Evolutionary conservation across 225 moss, liverwort and hornwort genomes (phyloP).

Genomic region (Bryum argenteum): DNA sequence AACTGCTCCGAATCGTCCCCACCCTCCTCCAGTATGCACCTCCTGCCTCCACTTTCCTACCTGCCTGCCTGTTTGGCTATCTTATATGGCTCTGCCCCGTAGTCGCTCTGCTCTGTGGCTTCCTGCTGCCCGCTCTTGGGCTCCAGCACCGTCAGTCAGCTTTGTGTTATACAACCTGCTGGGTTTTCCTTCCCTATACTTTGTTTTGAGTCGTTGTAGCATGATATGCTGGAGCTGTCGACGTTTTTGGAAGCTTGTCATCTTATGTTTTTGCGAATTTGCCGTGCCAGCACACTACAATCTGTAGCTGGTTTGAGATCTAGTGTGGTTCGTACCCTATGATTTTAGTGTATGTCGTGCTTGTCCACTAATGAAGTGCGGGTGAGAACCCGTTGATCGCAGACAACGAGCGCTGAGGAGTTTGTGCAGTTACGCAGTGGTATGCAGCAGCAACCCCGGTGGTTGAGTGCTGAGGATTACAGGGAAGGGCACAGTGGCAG

Average conservation of each 20-base stretch:
- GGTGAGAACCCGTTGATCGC: slow-evolving; percentile 24
- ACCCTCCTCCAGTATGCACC: slow-evolving; percentile 24
- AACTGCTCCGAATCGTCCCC: slow-evolving; percentile 37
- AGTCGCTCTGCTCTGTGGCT: background rate
- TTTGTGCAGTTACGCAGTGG: slow-evolving; percentile 41
- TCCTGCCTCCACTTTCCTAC: background rate
- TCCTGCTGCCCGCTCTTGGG: background rate
- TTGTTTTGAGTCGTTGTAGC: background rate
- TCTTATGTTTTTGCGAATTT: slow-evolving; percentile 8
- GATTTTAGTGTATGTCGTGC: background rate
- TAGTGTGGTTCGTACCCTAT: background rate
- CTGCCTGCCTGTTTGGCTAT: background rate
- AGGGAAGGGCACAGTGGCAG: slow-evolving; percentile 36
- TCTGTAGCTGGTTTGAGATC: background rate
- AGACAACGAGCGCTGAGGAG: slow-evolving; percentile 40
- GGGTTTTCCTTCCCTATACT: background rate
- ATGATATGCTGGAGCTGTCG: background rate
- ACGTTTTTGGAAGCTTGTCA: background rate
- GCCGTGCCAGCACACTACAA: background rate
- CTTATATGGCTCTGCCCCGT: background rate
- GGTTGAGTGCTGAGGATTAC: slow-evolving; percentile 33
- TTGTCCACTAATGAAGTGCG: slow-evolving; percentile 10
- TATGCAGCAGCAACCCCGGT: slow-evolving; percentile 37
- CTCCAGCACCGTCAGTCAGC: background rate
- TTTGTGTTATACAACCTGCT: background rate